phyloP scores from a whole-genome alignment of 352 stramenopile species.

The Globisporangium abappressorium region DNA sequence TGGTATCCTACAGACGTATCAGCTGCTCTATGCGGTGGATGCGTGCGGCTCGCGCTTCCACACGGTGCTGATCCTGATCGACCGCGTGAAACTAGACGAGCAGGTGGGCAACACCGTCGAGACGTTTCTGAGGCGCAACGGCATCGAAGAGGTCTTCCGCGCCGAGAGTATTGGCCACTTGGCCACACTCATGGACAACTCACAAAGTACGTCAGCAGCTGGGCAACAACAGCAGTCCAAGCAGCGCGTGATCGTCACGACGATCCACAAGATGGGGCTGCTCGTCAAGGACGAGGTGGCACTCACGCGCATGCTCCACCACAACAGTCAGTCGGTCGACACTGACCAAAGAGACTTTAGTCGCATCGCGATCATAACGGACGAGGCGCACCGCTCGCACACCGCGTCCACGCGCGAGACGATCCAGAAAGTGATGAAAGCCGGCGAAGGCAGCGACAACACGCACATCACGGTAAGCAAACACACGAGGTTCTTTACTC shows the following conservation, averaged over 20 bases:
- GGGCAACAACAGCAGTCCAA: constrained; percentile 21
- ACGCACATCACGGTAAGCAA: constrained; percentile 40
- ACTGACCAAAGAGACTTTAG: constrained; percentile 26
- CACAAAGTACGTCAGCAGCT: background rate
- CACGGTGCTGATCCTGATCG: constrained; percentile 72
- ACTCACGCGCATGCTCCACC: constrained; percentile 62
- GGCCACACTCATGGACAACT: constrained; percentile 37
- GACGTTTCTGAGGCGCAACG: constrained; percentile 67
- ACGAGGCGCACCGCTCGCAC: constrained; percentile 82
- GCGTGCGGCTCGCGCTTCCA: constrained; percentile 45
- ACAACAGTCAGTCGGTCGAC: constrained; percentile 16
- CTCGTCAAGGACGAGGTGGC: constrained; percentile 68
- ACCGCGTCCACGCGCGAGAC: constrained; percentile 59
- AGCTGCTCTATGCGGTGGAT: constrained; percentile 63
- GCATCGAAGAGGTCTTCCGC: constrained; percentile 65
- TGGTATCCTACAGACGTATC: constrained; percentile 34
- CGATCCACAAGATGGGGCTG: constrained; percentile 75
- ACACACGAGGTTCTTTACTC: background rate
- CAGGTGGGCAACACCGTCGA: constrained; percentile 74
- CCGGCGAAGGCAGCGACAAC: constrained; percentile 33
- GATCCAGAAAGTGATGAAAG: constrained; percentile 61
- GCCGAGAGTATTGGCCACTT: constrained; percentile 76
- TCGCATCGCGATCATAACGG: constrained; percentile 75
- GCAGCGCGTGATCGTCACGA: constrained; percentile 77
- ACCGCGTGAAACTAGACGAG: constrained; percentile 83